Conservation (phyloP, 2,329 filamentous ascomycete genomes). For the Botrytis byssoidea region DNA sequence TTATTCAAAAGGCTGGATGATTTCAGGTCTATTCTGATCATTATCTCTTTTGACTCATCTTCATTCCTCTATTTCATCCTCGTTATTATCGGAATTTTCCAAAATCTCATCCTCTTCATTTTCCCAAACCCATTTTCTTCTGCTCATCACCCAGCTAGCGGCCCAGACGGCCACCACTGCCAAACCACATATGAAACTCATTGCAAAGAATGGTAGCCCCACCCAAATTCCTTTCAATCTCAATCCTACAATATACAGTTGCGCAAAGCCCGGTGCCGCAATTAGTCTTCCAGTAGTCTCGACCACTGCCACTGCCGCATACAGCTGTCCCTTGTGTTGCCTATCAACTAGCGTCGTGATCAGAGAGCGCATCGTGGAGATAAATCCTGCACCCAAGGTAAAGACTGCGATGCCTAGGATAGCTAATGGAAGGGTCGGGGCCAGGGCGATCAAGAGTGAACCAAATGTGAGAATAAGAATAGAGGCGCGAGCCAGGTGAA, state of each 20-base stretch:
- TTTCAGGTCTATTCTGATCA: too few species aligned
- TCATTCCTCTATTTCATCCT: too few species aligned
- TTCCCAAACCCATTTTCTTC: not conserved
- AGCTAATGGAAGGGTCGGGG: conserved; percentile 28
- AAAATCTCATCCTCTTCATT: too few species aligned
- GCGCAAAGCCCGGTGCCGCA: conserved; percentile 31
- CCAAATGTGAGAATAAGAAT: conserved; percentile 28
- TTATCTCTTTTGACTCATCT: too few species aligned
- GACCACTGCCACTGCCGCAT: conserved; percentile 32
- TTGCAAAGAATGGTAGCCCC: conserved; percentile 32
- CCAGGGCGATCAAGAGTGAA: conserved; percentile 28
- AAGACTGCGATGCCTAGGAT: conserved; percentile 31
- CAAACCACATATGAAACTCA: not conserved
- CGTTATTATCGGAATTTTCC: too few species aligned
- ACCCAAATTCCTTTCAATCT: conserved; percentile 32
- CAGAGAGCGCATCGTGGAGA: conserved; percentile 27
- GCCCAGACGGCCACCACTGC: not conserved
- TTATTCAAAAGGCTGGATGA: too few species aligned
- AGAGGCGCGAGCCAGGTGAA: conserved; percentile 30
- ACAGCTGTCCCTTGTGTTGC: conserved; percentile 33
- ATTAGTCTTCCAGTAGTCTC: conserved; percentile 31
- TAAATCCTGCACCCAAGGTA: conserved; percentile 33
- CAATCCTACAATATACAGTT: conserved; percentile 31
- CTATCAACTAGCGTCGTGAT: conserved; percentile 33
- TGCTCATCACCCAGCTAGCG: not conserved